Evolutionary conservation across 331 rosid species (phyloP), one percentile per base, ranked within the genome.

Genomic region (Arachis monticola): DNA sequence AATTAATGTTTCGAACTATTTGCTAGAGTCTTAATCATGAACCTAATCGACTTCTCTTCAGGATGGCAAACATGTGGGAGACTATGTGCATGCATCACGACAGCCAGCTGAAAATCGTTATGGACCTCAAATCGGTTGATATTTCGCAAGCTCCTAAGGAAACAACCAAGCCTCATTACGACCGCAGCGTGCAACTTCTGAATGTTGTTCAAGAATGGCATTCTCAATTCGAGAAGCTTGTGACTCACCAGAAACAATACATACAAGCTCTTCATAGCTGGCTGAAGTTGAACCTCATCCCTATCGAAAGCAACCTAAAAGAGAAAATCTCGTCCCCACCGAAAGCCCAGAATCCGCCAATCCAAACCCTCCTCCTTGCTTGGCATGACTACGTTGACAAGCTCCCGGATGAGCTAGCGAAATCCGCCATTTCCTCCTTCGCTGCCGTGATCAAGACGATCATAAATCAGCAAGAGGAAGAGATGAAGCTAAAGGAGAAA

Each of bases 21-120:
- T 14, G 2, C 80, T 10, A 13, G 14, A 38, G 38, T 66, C 60
- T 57, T 67, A 57, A 74, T 60, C 27, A 66, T 57, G 64, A 69
- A 38, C 74, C 72, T 60, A 40, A 75, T 61, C 70, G 53, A 60
- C 73, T 65, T 87, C 50, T 67, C 55, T 68, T 32, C 87, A 92
- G 96, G 84, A 89, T 89, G 96, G 87, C 92, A 14, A 80, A 74
- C 64, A 92, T 89, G 97, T 92, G 97, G 97, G 83, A 68, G 79
- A 81, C 35, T 30, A 92, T 92, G 96, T 60, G 13, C 75, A 13
- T 0, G 0, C 86, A 88, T 71, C 97, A 92, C 46, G 80, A 63
- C 44, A 77, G 83, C 73, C 97, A 92, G 86, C 84, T 88, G 67
- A 73, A 79, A 62, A 64, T 81, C 59, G 97, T 85, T 53, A 71